Evolutionary conservation across 768 basidiomycete species (phyloP), one percentile per base, ranked within the genome.

Genomic region (Russula griseocarnosa): DNA sequence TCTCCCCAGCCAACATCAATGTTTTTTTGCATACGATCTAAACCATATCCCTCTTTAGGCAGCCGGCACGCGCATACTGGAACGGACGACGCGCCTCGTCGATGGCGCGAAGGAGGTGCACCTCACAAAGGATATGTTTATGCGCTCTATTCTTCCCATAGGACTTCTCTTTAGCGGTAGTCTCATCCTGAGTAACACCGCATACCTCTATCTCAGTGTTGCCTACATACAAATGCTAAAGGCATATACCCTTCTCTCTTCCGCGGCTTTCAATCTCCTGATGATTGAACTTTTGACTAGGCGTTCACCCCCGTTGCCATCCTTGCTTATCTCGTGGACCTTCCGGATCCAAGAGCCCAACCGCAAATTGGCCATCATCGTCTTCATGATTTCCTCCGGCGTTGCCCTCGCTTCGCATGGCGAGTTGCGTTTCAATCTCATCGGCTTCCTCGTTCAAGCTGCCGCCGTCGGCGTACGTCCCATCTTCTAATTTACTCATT

Each of bases 181-280:
- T 63, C 83, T 98, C 60, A 86, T 98, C 70, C 80, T 95, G 63
- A 89, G 86, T 77, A 98, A 98, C 76, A 90, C 89, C 2, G 94
- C 94, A 3, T 96, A 95, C 75, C 86, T 97, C 24, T 87, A 92
- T 70, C 84, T 98, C 68, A 88, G 86, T 68, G 92, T 96, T 13
- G 85, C 92, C 0, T 98, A 96, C 76, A 98, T 98, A 69, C 96
- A 98, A 75, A 93, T 98, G 92, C 86, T 95, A 73, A 94, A 94
- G 83, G 89, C 87, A 44, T 78, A 14, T 34, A 13, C 44, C 18
- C 24, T 42, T 26, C 24, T 22, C 38, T 6, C 28, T 5, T 14
- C 42, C 52, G 24, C 24, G 30, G 5, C 11, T 28, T 42, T 53
- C 14, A 14, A 7, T 46, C 55, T 62, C 26, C 63, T 28, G 7